Percentiles rank a stretch among this genome's conserved stretches.
Conservation (phyloP, 2,329 filamentous ascomycete species). For the Colletotrichum abscissum region DNA sequence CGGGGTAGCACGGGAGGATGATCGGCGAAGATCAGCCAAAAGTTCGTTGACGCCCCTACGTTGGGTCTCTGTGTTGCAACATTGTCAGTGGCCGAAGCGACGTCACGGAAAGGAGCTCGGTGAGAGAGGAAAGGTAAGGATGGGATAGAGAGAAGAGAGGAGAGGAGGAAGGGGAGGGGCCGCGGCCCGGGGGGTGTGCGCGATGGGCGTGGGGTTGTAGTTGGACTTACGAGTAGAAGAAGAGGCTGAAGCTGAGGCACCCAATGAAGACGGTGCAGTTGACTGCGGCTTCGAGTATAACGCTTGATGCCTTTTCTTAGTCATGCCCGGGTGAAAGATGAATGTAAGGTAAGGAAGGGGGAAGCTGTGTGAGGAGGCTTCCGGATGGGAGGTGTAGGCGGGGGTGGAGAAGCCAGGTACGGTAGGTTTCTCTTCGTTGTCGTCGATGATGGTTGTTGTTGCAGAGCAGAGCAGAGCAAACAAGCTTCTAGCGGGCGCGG, state of each 20-base stretch:
- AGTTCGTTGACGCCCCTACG: constrained; percentile 68
- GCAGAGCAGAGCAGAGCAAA: constrained; percentile 1
- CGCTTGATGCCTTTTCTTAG: constrained; percentile 70
- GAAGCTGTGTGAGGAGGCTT: not conserved
- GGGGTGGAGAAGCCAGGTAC: not conserved
- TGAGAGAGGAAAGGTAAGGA: not conserved
- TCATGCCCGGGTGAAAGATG: constrained; percentile 57
- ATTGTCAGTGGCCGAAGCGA: constrained; percentile 36
- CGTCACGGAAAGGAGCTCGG: constrained; percentile 23
- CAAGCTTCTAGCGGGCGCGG: constrained; percentile 21
- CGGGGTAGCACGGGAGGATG: constrained; percentile 43
- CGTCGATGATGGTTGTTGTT: not conserved
- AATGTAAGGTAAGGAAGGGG: not conserved
- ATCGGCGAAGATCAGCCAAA: constrained; percentile 66
- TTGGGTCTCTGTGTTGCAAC: constrained; percentile 43
- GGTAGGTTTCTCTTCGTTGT: not conserved
- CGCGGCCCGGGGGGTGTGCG: not conserved
- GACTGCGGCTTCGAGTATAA: constrained; percentile 69
- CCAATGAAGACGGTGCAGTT: constrained; percentile 52
- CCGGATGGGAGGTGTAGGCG: not conserved
- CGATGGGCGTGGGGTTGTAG: not conserved
- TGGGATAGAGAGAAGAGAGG: not conserved
- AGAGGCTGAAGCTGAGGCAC: constrained; percentile 34
- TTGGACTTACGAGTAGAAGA: constrained; percentile 30
- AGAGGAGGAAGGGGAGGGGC: not conserved